Evolutionary conservation across 2,329 filamentous ascomycete genomes (phyloP).

Genomic region (Fusarium hainanense): DNA sequence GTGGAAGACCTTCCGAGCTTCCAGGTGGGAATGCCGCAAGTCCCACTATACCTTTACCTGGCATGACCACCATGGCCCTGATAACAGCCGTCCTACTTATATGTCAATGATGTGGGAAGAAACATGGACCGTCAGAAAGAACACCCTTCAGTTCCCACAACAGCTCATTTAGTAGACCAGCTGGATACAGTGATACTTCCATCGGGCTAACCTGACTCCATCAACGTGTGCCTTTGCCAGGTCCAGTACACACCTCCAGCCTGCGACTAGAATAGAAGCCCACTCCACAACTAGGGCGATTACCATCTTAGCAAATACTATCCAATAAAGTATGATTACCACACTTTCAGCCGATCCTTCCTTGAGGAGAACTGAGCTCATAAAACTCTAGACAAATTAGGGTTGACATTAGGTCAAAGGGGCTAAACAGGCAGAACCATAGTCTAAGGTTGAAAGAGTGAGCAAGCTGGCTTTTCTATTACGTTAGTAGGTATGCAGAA

Average conservation of each 20-base stretch:
- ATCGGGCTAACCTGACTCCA: too few relatives aligned
- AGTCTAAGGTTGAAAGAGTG: neutral
- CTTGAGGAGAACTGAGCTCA: neutral
- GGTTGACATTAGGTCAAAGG: neutral
- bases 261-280: too few relatives aligned
- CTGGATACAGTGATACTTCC: too few relatives aligned
- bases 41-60: neutral
- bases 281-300: too few relatives aligned
- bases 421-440: neutral
- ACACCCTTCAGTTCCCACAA: neutral
- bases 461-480: neutral
- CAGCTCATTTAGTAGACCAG: too few relatives aligned
- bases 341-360: neutral
- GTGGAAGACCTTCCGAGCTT: neutral
- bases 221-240: neutral
- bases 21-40: neutral
- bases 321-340: too few relatives aligned
- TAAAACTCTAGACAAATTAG: neutral
- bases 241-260: too few relatives aligned
- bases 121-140: neutral
- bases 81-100: neutral
- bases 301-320: too few relatives aligned
- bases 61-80: fast-evolving
- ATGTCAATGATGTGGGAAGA: neutral
- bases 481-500: neutral